Base-by-base conservation (phyloP, 768 basidiomycete species). In the Boletus tomentosulus region DNA sequence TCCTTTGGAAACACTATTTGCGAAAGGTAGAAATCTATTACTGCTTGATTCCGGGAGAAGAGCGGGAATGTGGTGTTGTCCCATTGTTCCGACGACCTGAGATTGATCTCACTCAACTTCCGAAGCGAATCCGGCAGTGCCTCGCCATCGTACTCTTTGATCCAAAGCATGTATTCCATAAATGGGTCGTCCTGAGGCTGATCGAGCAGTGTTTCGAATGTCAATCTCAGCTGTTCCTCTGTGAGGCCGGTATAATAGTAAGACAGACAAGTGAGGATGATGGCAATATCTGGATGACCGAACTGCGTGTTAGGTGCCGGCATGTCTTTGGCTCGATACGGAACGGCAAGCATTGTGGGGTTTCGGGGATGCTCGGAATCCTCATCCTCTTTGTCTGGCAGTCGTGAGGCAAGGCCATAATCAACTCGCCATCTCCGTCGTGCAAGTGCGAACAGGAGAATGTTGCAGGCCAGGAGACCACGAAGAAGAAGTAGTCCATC, bases 301-400 rank as follows among this genome's bases (percentile, higher is more conserved):
- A 81, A 81, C 48, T 81, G 77, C 42, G 79, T 71, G 41, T 73
- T 64, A 10, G 65, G 50, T 24, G 76, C 65, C 0, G 79, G 79
- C 11, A 73, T 66, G 49, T 81, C 79, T 58, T 78, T 81, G 0
- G 79, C 79, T 19, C 73, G 70, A 57, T 77, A 81, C 1, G 79
- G 79, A 1, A 81, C 77, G 2, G 79, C 77, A 5, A 80, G 68
- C 53, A 75, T 61, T 3, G 77, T 71, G 16, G 78, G 72, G 43
- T 56, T 4, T n/a, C n/a, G n/a, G n/a, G n/a, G n/a, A n/a, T n/a
- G n/a, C n/a, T n/a, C n/a, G n/a, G n/a, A n/a, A 55, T 30, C 30
- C 30, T 30, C 30, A 30, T 30, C 4, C 30, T 9, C 30, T 30
- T 30, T 30, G 30, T n/a, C n/a, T n/a, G n/a, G n/a, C n/a, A n/a